These are phyloP conservation scores for Erythrophleum fordii DNA, from an alignment of 306 rosid genomes.

Conservation along the genomic window DNA sequence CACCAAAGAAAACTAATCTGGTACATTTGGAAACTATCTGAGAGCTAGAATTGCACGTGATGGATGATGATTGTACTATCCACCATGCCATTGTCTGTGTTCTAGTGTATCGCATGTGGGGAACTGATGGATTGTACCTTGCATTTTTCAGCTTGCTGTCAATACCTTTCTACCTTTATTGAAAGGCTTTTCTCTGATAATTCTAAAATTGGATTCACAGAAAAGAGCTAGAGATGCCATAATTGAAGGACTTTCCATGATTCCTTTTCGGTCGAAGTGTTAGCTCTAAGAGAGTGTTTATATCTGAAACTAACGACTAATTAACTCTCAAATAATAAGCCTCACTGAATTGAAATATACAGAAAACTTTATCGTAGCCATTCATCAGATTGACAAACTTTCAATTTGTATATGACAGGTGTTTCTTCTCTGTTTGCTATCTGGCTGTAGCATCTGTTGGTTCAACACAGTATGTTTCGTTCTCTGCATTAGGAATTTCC, in stretches of 20 bases:
- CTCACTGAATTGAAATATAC: neutral
- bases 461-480: slow-evolving; percentile 97
- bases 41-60: slow-evolving; percentile 17
- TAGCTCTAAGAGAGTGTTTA: neutral
- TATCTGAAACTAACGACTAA: neutral
- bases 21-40: neutral
- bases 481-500: slow-evolving; percentile 88
- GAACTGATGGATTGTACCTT: neutral
- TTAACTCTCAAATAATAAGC: neutral
- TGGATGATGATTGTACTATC: neutral
- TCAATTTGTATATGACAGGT: slow-evolving; percentile 56
- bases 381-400: slow-evolving; percentile 29
- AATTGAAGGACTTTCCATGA: slow-evolving; percentile 2
- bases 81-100: neutral
- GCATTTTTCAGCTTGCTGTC: slow-evolving; percentile 15
- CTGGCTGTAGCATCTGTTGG: slow-evolving; percentile 98
- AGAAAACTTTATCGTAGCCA: slow-evolving; percentile 6
- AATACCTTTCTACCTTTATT: neutral
- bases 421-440: slow-evolving; percentile 72
- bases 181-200: neutral
- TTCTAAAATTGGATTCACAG: neutral
- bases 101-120: slow-evolving; percentile 17
- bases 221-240: slow-evolving; percentile 4
- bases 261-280: slow-evolving; percentile 12
- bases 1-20: neutral